Base-by-base conservation (phyloP, 768 basidiomycete species). In the Amanita subjunquillea region DNA sequence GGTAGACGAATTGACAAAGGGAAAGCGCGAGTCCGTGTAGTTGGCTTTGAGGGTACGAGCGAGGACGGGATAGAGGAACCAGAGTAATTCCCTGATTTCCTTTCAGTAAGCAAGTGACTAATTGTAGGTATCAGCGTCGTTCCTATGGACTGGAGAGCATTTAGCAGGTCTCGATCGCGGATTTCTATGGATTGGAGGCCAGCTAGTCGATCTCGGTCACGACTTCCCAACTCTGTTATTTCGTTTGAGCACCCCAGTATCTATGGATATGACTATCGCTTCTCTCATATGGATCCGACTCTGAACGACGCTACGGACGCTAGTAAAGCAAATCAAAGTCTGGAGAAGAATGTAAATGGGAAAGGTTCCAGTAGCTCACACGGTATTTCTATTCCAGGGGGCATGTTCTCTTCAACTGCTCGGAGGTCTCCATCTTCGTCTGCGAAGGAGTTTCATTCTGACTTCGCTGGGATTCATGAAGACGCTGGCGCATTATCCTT, bases 131-230 rank as follows among this genome's bases (percentile, higher is more conserved):
- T 55, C 50, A 83, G 83, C 54, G 71, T 73, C 50, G 76, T 78
- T 42, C 69, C 82, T 25, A 96, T 96, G 92, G 93, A 95, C 62
- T 96, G 92, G 93, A 77, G 91, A 46, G 83, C 88, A 30, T 82
- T 91, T 64, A 93, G 91, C 67, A 78, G 92, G 57, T 95, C 92
- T 23, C 79, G 91, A 60, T 94, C 92, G 12, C 81, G 92, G 22
- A 84, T 85, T 59, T 84, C 87, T 20, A 91, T 94, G 88, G 91
- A 94, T 65, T 93, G 91, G 91, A 75, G 85, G 53, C 83, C 87
- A 32, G 69, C 82, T 49, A 83, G 80, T 67, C 82, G 86, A 51
- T 89, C 87, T 29, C 80, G 85, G 50, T 88, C 87, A 41, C 78
- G 90, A 36, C 83, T 86, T 17, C 81, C 86, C 29, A 79, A 81